Base-by-base conservation (phyloP, 164 flowering plant genomes). In the Brasenia schreberi region DNA sequence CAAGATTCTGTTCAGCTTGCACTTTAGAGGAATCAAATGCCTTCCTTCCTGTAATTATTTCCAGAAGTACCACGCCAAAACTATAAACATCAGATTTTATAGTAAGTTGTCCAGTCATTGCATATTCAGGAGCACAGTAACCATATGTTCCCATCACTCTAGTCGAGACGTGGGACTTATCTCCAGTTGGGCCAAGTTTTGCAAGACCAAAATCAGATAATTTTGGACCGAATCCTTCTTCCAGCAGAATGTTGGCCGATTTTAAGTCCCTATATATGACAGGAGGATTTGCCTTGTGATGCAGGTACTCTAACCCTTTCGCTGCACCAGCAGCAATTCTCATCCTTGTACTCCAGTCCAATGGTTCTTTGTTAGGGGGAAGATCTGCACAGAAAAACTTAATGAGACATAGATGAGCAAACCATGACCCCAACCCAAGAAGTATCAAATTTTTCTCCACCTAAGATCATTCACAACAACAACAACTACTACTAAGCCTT, bases 331-430 rank as follows among this genome's bases (percentile, higher is more conserved):
- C 79, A 43, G 92, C 96, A 69, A 89, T 87, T 74, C 44, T 79
- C 87, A 89, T 83, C 72, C 96, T 87, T 7, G 87, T 81, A 71
- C 78, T 80, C 92, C 96, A 87, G 62, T 87, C 89, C 12, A 89
- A 68, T 61, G 88, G 83, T 63, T 81, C 77, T 58, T 75, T 75
- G 39, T 75, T 78, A 78, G 73, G 73, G 61, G 81, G 81, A 23
- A 78, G 73, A 68, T 78, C 81, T 78, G 65, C 62, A 73, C 23
- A 2, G 2, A 23, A 23, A 23, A 23, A 23, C 27, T 23, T 23
- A 23, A 23, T 23, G 27, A 23, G 27, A 23, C 27, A 23, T 0
- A 0, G 27, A 23, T 23, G 27, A 23, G 2, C 27, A 23, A 23
- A 23, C 27, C 0, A 23, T 23, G 27, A 23, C 27, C 27, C 27